Conservation (phyloP, 352 stramenopile species). For the Discostella stelligera region DNA sequence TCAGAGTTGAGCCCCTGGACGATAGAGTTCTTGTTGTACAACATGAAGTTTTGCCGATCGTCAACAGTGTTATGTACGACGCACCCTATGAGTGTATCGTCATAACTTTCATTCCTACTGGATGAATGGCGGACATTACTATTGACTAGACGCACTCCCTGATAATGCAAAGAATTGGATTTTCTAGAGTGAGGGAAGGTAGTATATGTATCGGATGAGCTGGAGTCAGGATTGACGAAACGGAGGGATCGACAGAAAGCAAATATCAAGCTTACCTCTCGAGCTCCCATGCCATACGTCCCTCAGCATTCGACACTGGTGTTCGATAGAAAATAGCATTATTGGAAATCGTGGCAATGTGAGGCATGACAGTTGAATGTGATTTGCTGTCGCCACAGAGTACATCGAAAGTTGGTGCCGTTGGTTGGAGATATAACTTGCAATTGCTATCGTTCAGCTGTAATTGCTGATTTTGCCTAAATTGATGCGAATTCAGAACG, state of each 20-base stretch:
- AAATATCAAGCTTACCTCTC: slow-evolving; percentile 17
- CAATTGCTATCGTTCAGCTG: slow-evolving; percentile 38
- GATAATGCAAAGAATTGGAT: slow-evolving; percentile 10
- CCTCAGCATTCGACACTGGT: neutral
- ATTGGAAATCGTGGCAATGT: slow-evolving; percentile 32
- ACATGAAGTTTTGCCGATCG: slow-evolving; percentile 19
- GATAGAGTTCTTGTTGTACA: slow-evolving; percentile 9
- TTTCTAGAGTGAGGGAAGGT: neutral
- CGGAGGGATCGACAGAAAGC: neutral
- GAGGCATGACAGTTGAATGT: slow-evolving; percentile 12
- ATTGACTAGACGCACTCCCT: slow-evolving; percentile 31
- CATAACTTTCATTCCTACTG: neutral
- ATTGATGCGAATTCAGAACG: neutral
- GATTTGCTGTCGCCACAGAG: neutral
- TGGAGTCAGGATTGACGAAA: neutral
- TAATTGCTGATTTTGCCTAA: neutral
- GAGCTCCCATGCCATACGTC: slow-evolving; percentile 8
- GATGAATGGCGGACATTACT: neutral
- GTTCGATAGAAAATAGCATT: slow-evolving; percentile 24
- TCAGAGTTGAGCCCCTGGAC: neutral
- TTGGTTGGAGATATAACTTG: slow-evolving; percentile 49
- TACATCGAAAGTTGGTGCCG: slow-evolving; percentile 48
- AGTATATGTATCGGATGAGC: neutral
- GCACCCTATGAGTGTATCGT: slow-evolving; percentile 14
- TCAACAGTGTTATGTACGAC: slow-evolving; percentile 3